Base-by-base conservation (phyloP, 805 yeast species). In the Starmerella stigmatis region DNA sequence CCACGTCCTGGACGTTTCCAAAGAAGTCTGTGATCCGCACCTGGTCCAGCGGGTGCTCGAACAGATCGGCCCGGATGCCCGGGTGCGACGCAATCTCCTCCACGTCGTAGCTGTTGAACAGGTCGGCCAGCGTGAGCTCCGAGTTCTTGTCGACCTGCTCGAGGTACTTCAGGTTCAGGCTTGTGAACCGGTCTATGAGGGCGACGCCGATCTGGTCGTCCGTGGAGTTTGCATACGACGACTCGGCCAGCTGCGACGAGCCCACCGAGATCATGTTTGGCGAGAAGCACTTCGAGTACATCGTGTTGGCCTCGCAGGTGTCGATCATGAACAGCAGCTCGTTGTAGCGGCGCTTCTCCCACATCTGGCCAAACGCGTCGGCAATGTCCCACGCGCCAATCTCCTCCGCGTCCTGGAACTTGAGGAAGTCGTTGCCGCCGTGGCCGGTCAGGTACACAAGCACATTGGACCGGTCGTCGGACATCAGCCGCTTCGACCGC, bases 401-500 rank as follows among this genome's bases (percentile, higher is more conserved):
- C 59, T 92, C 98, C 62, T 92, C 98, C 10, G 97, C 96, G 61
- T 92, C 99, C 66, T 92, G 99, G 63, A 92, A 92, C 64, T 92
- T 92, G 57, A 92, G 73, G 63, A 92, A 92, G 63, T 92, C 97
- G 58, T 88, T 86, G 43, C 99, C 99, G 20, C 99, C 99, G 64
- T 92, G 99, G 20, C 99, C 99, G 1, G 98, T 92, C 78, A 92
- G 72, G 62, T 92, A 92, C 22, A 92, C 81, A 63, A 92, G 84
- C 41, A 92, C 86, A 62, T 92, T 92, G 25, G 95, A 84, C 60
- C 86, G 79, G 61, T 88, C 96, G 67, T 92, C 97, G 0, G 97
- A 86, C 49, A 88, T 66, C 38, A 92, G 68, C 53, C 97, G 71
- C 64, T 92, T 92, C 12, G 94, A 82, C 51, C 94, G 72, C 3